These are phyloP conservation scores for Kingdonia uniflora DNA, from an alignment of 164 flowering plant species.

Conservation along the genomic window DNA sequence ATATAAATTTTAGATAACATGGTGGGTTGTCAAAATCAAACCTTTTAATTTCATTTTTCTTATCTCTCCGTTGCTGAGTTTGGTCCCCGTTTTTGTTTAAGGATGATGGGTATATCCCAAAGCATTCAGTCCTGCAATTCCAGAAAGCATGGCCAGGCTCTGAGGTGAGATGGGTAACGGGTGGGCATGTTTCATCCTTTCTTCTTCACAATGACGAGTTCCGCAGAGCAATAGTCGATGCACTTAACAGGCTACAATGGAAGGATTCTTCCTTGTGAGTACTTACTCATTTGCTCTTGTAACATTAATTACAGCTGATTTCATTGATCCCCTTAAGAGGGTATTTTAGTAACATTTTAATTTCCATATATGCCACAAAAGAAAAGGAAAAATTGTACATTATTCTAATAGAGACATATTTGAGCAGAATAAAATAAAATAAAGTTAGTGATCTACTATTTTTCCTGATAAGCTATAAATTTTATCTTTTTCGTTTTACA, in stretches of 20 bases:
- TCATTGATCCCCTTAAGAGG: too few species aligned
- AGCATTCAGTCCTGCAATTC: constrained; percentile 84
- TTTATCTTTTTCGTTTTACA: too few species aligned
- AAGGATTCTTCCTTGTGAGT: constrained; percentile 37
- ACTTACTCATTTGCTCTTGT: constrained; percentile 16
- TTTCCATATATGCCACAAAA: too few species aligned
- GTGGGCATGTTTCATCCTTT: constrained; percentile 94
- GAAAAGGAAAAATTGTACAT: too few species aligned
- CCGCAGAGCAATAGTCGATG: constrained; percentile 80
- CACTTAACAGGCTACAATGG: constrained; percentile 64
- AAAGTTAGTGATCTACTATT: too few species aligned
- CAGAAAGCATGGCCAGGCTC: constrained; percentile 99
- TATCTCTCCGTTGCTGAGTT: too few species aligned
- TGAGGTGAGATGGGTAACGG: constrained; percentile 97
- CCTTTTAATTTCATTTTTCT: background rate
- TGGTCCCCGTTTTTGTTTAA: constrained; percentile 15
- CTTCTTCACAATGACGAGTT: constrained; percentile 82
- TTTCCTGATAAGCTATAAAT: too few species aligned
- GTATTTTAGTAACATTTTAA: too few species aligned
- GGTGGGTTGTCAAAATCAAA: background rate
- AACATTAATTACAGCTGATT: constrained; percentile 5
- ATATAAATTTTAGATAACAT: too few species aligned
- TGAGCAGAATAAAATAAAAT: too few species aligned
- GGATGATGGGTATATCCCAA: constrained; percentile 98
- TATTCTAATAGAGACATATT: too few species aligned